phyloP scores from a whole-genome alignment of 1,139 yeast genomes.

The Sugiyamaella xylanicola region DNA sequence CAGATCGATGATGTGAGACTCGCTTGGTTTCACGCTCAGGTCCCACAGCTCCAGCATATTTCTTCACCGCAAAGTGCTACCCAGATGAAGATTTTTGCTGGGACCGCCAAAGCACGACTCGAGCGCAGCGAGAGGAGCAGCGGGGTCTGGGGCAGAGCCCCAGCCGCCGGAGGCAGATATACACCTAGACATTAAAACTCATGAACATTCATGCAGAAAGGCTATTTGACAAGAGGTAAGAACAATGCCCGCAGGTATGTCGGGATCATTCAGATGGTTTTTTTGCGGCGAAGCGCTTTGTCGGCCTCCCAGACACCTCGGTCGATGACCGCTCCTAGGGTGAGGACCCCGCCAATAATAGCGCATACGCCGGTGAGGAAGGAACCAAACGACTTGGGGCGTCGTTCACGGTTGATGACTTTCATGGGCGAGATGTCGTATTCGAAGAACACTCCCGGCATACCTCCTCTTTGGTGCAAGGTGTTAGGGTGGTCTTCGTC shows the following conservation, averaged over 20 bases:
- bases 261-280: constrained; percentile 37
- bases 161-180: background rate
- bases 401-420: constrained; percentile 81
- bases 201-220: constrained; percentile 9
- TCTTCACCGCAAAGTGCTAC: too few species aligned
- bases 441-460: constrained; percentile 84
- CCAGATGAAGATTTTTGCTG: too few species aligned
- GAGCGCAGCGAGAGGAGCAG: background rate
- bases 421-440: constrained; percentile 94
- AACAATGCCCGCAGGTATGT: background rate
- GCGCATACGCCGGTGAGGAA: constrained; percentile 83
- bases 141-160: background rate
- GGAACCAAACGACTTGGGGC: constrained; percentile 79
- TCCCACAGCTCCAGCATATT: too few species aligned
- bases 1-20: too few species aligned
- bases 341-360: constrained; percentile 89
- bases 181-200: background rate
- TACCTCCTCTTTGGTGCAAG: constrained; percentile 79
- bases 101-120: too few species aligned
- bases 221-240: background rate
- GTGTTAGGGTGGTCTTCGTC: constrained; percentile 92
- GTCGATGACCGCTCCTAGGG: constrained; percentile 88
- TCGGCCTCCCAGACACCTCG: constrained; percentile 89
- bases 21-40: too few species aligned
- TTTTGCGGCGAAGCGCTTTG: constrained; percentile 73